phyloP scores from a whole-genome alignment of 768 basidiomycete genomes.

The Hericium rajendrae region DNA sequence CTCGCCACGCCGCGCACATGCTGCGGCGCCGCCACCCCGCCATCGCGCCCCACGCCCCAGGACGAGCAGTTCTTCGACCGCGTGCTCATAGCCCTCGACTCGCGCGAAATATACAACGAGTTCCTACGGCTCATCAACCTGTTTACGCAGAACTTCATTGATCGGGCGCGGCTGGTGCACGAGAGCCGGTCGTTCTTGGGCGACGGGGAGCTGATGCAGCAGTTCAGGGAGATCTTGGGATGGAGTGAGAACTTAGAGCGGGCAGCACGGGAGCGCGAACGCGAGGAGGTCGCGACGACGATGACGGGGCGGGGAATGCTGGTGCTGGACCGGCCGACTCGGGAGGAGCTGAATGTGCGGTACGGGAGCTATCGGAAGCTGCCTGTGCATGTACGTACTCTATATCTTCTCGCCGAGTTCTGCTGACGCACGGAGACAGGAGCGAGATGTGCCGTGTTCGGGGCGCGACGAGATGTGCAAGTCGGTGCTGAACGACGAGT shows the following conservation, averaged over 20 bases:
- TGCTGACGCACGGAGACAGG: constrained; percentile 36
- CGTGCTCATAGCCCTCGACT: constrained; percentile 65
- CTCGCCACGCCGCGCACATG: constrained; percentile 17
- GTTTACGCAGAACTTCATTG: constrained; percentile 90
- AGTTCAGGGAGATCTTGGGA: constrained; percentile 79
- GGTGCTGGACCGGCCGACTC: constrained; percentile 33
- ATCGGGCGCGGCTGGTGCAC: constrained; percentile 72
- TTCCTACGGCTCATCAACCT: constrained; percentile 93
- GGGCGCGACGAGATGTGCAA: constrained; percentile 97
- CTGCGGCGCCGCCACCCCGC: constrained; percentile 10
- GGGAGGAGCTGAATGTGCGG: constrained; percentile 58
- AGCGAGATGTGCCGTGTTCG: constrained; percentile 80
- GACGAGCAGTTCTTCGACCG: constrained; percentile 88
- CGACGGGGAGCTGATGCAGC: constrained; percentile 68
- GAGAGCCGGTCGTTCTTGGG: constrained; percentile 67
- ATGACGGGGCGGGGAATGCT: constrained; percentile 17
- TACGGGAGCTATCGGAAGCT: constrained; percentile 89
- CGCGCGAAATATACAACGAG: constrained; percentile 79
- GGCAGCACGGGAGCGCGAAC: constrained; percentile 18
- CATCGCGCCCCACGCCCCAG: constrained; percentile 23
- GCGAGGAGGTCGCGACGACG: constrained; percentile 17
- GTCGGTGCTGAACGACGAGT: constrained; percentile 93
- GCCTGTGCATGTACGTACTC: constrained; percentile 57
- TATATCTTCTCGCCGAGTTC: background rate
- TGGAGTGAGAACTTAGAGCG: constrained; percentile 67